Conservation (phyloP, 345 rosid genomes). For the Eucalyptus leucophloia region DNA sequence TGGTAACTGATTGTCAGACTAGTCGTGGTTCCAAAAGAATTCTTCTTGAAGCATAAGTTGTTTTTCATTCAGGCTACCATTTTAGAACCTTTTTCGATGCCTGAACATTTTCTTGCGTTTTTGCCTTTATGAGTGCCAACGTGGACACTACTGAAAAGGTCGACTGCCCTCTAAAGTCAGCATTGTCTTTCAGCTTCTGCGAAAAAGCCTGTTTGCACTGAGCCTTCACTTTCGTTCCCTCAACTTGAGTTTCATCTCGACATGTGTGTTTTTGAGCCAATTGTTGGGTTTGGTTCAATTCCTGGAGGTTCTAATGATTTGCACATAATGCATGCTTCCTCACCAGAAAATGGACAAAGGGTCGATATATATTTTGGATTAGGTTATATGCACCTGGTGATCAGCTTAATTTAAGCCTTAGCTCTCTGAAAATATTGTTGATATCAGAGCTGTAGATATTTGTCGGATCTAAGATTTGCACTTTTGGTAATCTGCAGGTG, state of each 20-base stretch:
- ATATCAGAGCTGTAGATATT: not conserved
- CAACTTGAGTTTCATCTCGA: not conserved
- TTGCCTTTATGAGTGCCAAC: not conserved
- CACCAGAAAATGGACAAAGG: not conserved
- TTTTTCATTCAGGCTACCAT: not conserved
- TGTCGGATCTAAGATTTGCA: not conserved
- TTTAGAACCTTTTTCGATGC: not conserved
- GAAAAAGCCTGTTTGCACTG: not conserved
- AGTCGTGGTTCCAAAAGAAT: not conserved
- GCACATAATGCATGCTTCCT: not conserved
- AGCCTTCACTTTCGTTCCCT: not conserved
- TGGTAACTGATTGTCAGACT: not conserved
- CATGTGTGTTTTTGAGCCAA: not conserved
- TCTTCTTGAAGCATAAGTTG: not conserved
- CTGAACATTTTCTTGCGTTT: not conserved
- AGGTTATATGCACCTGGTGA: not conserved
- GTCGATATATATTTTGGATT: not conserved
- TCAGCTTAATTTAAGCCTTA: not conserved
- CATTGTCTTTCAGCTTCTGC: not conserved
- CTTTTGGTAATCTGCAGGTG: conserved; percentile 20
- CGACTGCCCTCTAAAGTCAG: not conserved
- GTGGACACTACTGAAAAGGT: not conserved
- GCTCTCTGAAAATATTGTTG: not conserved
- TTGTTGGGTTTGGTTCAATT: not conserved
- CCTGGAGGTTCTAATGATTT: not conserved